Conservation (phyloP, 2,329 filamentous ascomycete genomes). For the Fusarium caatingaense region DNA sequence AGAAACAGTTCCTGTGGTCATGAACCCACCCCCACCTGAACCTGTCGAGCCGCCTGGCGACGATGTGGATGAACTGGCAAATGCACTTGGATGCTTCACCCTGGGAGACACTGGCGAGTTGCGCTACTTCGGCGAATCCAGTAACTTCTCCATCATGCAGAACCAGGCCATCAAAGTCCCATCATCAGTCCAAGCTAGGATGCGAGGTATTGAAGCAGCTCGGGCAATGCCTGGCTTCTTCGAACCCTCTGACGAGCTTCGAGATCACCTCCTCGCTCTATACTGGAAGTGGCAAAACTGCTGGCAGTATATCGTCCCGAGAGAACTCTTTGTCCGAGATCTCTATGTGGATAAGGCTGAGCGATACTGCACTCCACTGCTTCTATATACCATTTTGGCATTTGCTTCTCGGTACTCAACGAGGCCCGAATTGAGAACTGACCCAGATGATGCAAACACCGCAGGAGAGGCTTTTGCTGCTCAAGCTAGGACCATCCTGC, state of each 20-base stretch:
- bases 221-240: not conserved
- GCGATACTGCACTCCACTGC: not conserved
- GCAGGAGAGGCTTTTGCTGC: constrained; percentile 2
- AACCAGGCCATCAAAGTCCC: constrained; percentile 11
- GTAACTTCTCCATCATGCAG: constrained; percentile 14
- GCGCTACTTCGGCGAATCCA: constrained; percentile 12
- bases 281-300: constrained; percentile 16
- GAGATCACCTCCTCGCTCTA: not conserved
- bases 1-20: not conserved
- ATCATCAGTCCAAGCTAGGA: not conserved
- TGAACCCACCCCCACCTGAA: not conserved
- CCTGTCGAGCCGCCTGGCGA: not conserved
- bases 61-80: constrained; percentile 3
- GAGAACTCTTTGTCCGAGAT: constrained; percentile 5
- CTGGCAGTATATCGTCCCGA: constrained; percentile 11
- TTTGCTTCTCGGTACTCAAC: constrained; percentile 1
- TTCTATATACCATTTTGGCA: not conserved
- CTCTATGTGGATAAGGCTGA: constrained; percentile 1
- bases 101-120: constrained; percentile 12
- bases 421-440: not conserved
- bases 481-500: constrained; percentile 5
- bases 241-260: constrained; percentile 3
- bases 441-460: constrained; percentile 8
- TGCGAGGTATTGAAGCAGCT: not conserved
- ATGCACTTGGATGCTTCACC: constrained; percentile 6